Evolutionary conservation across 2,329 filamentous ascomycete genomes (phyloP).

Genomic region (Scytalidium lignicola): DNA sequence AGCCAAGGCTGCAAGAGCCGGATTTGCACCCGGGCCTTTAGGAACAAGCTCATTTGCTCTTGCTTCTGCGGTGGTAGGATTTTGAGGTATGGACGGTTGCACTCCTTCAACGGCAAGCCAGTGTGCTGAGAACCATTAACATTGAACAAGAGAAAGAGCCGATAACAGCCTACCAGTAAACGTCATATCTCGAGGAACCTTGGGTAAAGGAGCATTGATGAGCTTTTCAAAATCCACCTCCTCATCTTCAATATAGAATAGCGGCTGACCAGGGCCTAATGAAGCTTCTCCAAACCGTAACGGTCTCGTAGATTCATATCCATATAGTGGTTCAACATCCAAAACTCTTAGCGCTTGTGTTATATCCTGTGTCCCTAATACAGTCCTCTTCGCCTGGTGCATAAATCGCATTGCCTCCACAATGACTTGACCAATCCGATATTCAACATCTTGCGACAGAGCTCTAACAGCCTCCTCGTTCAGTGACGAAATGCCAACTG

Average conservation of each 20-base stretch:
- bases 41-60: slow-evolving; percentile 79
- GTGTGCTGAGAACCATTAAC: slow-evolving; percentile 56
- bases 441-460: slow-evolving; percentile 91
- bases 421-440: slow-evolving; percentile 86
- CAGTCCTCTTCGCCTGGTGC: slow-evolving; percentile 82
- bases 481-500: slow-evolving; percentile 78
- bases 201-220: slow-evolving; percentile 92
- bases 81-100: slow-evolving; percentile 93
- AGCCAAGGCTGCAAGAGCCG: slow-evolving; percentile 74
- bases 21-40: slow-evolving; percentile 85
- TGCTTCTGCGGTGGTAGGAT: slow-evolving; percentile 81
- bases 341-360: slow-evolving; percentile 79
- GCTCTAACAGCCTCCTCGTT: slow-evolving; percentile 83
- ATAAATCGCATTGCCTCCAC: slow-evolving; percentile 95
- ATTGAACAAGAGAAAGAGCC: neutral
- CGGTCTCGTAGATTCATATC: slow-evolving; percentile 88
- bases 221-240: slow-evolving; percentile 99
- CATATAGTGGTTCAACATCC: slow-evolving; percentile 92
- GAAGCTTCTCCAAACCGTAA: slow-evolving; percentile 91
- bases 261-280: slow-evolving; percentile 83
- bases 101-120: slow-evolving; percentile 98
- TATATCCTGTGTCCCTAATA: slow-evolving; percentile 83
- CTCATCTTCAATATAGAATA: slow-evolving; percentile 97
- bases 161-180: slow-evolving; percentile 65
- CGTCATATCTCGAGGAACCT: slow-evolving; percentile 86